phyloP scores from a whole-genome alignment of 495 filamentous ascomycete species.

The Podospora australis region DNA sequence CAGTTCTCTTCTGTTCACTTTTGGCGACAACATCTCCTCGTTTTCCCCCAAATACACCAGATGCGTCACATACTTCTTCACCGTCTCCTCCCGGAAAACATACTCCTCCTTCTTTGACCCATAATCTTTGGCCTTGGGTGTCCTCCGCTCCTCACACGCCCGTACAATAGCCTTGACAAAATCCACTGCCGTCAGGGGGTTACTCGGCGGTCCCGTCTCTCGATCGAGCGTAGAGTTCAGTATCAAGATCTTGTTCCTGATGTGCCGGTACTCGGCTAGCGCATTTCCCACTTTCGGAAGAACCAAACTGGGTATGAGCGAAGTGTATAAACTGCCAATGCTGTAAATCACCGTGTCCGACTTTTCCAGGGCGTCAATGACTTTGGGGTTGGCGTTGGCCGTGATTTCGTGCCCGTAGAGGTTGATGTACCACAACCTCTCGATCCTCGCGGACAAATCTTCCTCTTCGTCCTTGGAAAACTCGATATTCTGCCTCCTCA shows the following conservation, averaged over 20 bases:
- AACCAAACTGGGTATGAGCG: constrained; percentile 68
- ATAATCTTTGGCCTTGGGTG: constrained; percentile 40
- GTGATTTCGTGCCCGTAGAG: constrained; percentile 89
- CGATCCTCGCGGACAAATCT: constrained; percentile 69
- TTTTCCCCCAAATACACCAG: constrained; percentile 72
- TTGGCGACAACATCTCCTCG: constrained; percentile 45
- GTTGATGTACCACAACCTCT: constrained; percentile 93
- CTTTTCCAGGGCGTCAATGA: constrained; percentile 55
- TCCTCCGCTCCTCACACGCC: constrained; percentile 45
- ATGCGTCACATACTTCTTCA: constrained; percentile 68
- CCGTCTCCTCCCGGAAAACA: no score
- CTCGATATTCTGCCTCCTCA: constrained; percentile 70
- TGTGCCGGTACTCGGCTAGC: constrained; percentile 29
- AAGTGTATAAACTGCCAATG: constrained; percentile 83
- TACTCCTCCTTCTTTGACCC: constrained; percentile 13
- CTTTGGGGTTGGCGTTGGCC: constrained; percentile 71
- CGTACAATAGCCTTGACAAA: constrained; percentile 73
- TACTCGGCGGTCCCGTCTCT: constrained; percentile 64
- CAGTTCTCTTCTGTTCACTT: constrained; percentile 61
- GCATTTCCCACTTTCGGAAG: constrained; percentile 57
- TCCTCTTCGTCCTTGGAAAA: constrained; percentile 64
- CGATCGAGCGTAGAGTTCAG: constrained; percentile 77
- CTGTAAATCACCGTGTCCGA: constrained; percentile 74
- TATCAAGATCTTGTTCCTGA: constrained; percentile 73
- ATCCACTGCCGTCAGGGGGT: constrained; percentile 62